Percentiles rank a stretch among this genome's conserved stretches.
Conservation (phyloP, 2,329 filamentous ascomycete genomes). For the Elsinoe fawcettii region DNA sequence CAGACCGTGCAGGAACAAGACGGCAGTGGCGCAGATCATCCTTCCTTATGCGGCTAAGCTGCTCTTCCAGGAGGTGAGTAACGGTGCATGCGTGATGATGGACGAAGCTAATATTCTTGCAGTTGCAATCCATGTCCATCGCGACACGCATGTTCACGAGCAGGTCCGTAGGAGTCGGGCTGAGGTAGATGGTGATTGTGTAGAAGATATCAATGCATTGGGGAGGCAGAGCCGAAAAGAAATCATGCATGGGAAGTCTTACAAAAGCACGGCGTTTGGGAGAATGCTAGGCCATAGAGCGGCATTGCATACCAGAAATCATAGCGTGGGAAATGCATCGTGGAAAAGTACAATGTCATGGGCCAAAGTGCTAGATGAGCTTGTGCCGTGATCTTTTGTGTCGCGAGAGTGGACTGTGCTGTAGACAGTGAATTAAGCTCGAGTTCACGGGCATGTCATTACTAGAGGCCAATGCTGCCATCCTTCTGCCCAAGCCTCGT, state of each 20-base stretch:
- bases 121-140: slow-evolving; percentile 2
- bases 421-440: too few species aligned
- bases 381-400: too few species aligned
- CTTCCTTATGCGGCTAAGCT: slow-evolving; percentile 97
- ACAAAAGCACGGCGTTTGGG: slow-evolving; percentile 1
- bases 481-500: background rate
- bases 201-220: background rate
- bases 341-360: background rate
- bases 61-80: slow-evolving; percentile 73
- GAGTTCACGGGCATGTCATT: background rate
- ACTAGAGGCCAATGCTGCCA: background rate
- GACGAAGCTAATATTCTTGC: background rate
- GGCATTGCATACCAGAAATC: slow-evolving; percentile 1
- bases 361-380: background rate
- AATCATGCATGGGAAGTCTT: background rate
- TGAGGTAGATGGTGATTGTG: background rate
- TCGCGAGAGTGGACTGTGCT: background rate
- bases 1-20: slow-evolving; percentile 97
- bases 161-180: background rate
- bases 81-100: background rate
- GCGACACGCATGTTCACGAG: slow-evolving; percentile 7
- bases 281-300: background rate
- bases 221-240: background rate
- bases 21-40: slow-evolving; percentile 93
- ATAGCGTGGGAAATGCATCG: slow-evolving; percentile 2